phyloP scores from a whole-genome alignment of 305 asterid genomes.

The Fraxinus platypoda region DNA sequence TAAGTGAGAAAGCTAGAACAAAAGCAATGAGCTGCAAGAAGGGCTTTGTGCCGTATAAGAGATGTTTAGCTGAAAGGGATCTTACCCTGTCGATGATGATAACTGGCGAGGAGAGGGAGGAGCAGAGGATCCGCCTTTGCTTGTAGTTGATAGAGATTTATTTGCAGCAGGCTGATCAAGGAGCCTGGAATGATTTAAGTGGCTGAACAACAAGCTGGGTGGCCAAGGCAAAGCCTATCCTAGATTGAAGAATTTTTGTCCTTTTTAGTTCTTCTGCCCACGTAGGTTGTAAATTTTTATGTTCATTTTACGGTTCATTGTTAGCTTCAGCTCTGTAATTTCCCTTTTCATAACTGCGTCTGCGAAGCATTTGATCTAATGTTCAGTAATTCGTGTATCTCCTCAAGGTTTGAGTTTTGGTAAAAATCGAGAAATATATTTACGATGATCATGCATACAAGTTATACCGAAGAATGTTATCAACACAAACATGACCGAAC shows the following conservation, averaged over 20 bases:
- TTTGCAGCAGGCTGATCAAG: background rate
- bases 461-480: background rate
- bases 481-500: background rate
- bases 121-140: conserved; percentile 59
- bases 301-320: conserved; percentile 21
- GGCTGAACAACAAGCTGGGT: background rate
- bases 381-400: conserved; percentile 1
- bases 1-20: conserved; percentile 33
- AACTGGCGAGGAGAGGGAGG: conserved; percentile 48
- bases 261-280: conserved; percentile 1
- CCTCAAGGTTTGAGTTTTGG: background rate
- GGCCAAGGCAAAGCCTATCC: background rate
- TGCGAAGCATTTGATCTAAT: conserved; percentile 1
- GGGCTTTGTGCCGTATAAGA: conserved; percentile 78
- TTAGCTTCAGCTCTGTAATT: conserved; percentile 22
- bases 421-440: background rate
- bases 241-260: background rate
- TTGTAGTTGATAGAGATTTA: conserved; percentile 29
- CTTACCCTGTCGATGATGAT: conserved; percentile 33
- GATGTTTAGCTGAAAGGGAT: conserved; percentile 50
- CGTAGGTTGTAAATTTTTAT: conserved; percentile 1
- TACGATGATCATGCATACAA: background rate
- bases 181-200: background rate
- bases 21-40: conserved; percentile 32
- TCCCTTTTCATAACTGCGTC: background rate